Conservation (phyloP, 2,329 filamentous ascomycete genomes). For the Aureobasidium pullulans region DNA sequence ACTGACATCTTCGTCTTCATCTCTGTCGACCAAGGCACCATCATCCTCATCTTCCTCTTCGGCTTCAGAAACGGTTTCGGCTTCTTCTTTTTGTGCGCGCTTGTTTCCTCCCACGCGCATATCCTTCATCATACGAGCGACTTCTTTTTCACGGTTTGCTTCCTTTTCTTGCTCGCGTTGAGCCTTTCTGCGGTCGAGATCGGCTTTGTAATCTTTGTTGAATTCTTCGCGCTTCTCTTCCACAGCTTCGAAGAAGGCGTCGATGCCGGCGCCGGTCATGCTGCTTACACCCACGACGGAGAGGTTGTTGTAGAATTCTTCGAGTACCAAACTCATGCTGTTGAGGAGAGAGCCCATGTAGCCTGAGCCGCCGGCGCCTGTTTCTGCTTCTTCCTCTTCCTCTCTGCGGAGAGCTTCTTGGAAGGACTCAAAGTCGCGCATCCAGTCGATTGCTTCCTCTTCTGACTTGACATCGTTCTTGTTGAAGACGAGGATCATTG, state of each 20-base stretch:
- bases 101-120: slow-evolving; percentile 57
- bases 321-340: slow-evolving; percentile 94
- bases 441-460: slow-evolving; percentile 90
- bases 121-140: slow-evolving; percentile 90
- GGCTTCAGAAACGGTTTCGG: slow-evolving; percentile 44
- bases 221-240: slow-evolving; percentile 84
- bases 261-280: slow-evolving; percentile 83
- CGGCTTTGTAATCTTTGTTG: slow-evolving; percentile 80
- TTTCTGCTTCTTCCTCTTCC: slow-evolving; percentile 63
- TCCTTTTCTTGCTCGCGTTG: slow-evolving; percentile 71
- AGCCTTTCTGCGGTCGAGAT: slow-evolving; percentile 69
- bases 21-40: slow-evolving; percentile 52
- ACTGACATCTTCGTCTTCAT: slow-evolving; percentile 48
- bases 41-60: slow-evolving; percentile 44
- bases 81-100: slow-evolving; percentile 34
- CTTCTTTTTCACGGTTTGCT: slow-evolving; percentile 65
- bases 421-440: slow-evolving; percentile 97
- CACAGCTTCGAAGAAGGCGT: slow-evolving; percentile 89
- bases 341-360: slow-evolving; percentile 96
- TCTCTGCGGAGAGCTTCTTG: slow-evolving; percentile 76
- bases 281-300: slow-evolving; percentile 89
- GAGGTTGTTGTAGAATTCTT: slow-evolving; percentile 94
- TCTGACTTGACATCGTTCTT: slow-evolving; percentile 96
- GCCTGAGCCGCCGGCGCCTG: slow-evolving; percentile 65
- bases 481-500: slow-evolving; percentile 99